Conservation (phyloP, 768 basidiomycete genomes). For the Mycena leptocephala region DNA sequence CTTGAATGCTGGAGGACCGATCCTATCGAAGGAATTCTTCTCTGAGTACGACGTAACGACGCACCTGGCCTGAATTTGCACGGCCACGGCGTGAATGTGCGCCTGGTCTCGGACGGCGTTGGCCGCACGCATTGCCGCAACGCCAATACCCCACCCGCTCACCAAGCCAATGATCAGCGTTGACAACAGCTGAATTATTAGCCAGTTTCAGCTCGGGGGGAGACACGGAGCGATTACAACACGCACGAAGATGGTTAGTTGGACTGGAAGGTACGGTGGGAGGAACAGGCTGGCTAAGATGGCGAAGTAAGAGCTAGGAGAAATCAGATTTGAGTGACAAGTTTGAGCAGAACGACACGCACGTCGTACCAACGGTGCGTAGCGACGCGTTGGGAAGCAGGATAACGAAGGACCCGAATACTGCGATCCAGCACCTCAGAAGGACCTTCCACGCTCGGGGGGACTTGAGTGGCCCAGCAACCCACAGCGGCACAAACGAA, state of each 20-base stretch:
- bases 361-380: conserved; percentile 58
- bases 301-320: conserved; percentile 62
- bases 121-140: conserved; percentile 68
- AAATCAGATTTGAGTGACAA: not conserved
- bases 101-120: conserved; percentile 55
- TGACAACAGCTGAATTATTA: conserved; percentile 48
- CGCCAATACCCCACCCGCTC: conserved; percentile 70
- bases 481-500: conserved; percentile 55
- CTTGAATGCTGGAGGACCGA: conserved; percentile 20
- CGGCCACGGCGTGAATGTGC: conserved; percentile 45
- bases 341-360: conserved; percentile 31
- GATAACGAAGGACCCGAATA: conserved; percentile 58
- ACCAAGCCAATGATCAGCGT: conserved; percentile 64
- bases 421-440: conserved; percentile 59
- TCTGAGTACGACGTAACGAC: not conserved
- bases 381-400: conserved; percentile 58
- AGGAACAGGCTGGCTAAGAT: conserved; percentile 59
- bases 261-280: conserved; percentile 65
- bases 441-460: conserved; percentile 54
- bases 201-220: not conserved
- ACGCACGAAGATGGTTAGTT: conserved; percentile 65
- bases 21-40: not conserved
- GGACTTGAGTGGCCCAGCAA: conserved; percentile 53
- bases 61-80: conserved; percentile 51
- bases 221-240: not conserved